Conservation (phyloP, 31 red algal species). For the Porphyra umbilicalis region DNA sequence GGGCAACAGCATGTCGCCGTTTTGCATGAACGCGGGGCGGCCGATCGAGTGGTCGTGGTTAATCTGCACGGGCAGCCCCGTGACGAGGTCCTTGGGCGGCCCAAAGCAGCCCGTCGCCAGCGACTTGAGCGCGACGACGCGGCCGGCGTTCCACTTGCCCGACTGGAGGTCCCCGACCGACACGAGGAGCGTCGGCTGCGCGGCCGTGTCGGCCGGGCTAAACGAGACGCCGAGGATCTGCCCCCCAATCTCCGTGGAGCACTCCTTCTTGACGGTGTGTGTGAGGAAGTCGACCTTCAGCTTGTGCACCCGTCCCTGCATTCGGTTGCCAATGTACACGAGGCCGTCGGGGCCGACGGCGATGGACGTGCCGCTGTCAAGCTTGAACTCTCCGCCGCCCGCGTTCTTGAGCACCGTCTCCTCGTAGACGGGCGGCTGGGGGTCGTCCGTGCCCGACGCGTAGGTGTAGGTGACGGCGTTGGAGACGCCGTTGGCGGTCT, state of each 20-base stretch:
- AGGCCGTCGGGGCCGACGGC: conserved; percentile 24
- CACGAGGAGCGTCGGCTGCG: conserved; percentile 5
- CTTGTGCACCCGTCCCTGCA: conserved; percentile 11
- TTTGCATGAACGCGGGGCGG: conserved; percentile 12
- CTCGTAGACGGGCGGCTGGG: conserved; percentile 23
- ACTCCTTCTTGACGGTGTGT: conserved; percentile 8
- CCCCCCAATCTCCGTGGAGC: conserved; percentile 11
- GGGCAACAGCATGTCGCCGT: conserved; percentile 26
- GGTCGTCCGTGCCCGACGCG: conserved; percentile 7
- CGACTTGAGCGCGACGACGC: conserved; percentile 11
- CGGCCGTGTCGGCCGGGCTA: conserved; percentile 20
- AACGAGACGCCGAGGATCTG: conserved; percentile 29
- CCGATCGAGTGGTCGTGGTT: conserved; percentile 37
- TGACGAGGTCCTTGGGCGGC: conserved; percentile 21
- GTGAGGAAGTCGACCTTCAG: conserved; percentile 19
- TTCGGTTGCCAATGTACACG: conserved; percentile 27
- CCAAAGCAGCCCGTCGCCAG: conserved; percentile 21
- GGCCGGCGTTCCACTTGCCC: conserved; percentile 20
- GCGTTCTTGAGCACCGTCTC: conserved; percentile 22
- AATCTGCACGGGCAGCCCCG: conserved; percentile 23
- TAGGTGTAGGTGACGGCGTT: conserved; percentile 34
- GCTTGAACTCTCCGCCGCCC: conserved; percentile 19
- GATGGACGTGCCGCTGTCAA: conserved; percentile 22
- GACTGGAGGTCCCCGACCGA: conserved; percentile 17
- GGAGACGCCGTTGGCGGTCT: conserved; percentile 12